phyloP scores from a whole-genome alignment of 345 rosid genomes.

The Bruguiera parviflora region DNA sequence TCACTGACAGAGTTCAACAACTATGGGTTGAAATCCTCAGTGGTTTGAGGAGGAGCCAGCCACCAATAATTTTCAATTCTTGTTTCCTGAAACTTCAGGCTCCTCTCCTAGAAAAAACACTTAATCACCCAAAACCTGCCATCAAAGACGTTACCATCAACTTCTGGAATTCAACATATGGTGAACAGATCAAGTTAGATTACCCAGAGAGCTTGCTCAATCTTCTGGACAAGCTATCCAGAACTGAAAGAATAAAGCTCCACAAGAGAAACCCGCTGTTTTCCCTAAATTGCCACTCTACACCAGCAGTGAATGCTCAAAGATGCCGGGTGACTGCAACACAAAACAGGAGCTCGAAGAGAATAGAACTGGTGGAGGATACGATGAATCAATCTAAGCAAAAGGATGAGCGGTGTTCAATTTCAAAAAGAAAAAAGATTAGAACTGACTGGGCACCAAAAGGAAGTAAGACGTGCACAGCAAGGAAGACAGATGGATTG shows the following conservation, averaged over 20 bases:
- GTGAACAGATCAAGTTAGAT: conserved; percentile 34
- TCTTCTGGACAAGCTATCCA: conserved; percentile 46
- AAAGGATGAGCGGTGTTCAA: neutral
- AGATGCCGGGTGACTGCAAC: conserved; percentile 34
- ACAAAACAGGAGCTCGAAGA: conserved; percentile 36
- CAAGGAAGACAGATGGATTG: conserved; percentile 49
- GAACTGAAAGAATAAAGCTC: conserved; percentile 42
- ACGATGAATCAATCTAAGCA: conserved; percentile 4
- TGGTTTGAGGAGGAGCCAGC: conserved; percentile 41
- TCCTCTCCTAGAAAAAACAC: conserved; percentile 43
- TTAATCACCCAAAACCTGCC: conserved; percentile 34
- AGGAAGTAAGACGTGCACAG: conserved; percentile 51
- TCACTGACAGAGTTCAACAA: conserved; percentile 26
- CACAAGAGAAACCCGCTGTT: conserved; percentile 26
- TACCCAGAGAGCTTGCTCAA: conserved; percentile 45
- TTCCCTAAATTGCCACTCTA: conserved; percentile 18
- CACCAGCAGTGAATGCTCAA: conserved; percentile 12
- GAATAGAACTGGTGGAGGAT: conserved; percentile 29
- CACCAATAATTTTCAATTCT: conserved; percentile 39
- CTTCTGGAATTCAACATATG: conserved; percentile 53
- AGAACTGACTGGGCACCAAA: conserved; percentile 52
- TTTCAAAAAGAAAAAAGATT: conserved; percentile 32
- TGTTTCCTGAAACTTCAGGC: conserved; percentile 45
- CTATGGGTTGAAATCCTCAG: conserved; percentile 44
- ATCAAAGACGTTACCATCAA: conserved; percentile 35